Evolutionary conservation across 1,284 basidiomycete species (phyloP), one percentile per base, ranked within the genome.

Genomic region (Grifola frondosa): DNA sequence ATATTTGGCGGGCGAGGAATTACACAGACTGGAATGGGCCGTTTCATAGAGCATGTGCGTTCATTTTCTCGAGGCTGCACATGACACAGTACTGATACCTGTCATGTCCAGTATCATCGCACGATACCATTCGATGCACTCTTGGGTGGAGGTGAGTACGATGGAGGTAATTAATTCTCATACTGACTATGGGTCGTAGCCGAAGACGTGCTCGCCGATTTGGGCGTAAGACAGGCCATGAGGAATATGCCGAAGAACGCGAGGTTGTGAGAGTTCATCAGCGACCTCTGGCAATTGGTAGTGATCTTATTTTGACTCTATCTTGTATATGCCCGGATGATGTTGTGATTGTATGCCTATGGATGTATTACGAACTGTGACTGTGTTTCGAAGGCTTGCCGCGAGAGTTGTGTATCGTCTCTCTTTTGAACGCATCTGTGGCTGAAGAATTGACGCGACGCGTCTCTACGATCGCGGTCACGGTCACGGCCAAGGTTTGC

Each of bases 1-100:
- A 73, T 89, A 41, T 89, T 90, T 52, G 87, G 88, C 54, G 87
- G 87, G 21, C 83, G 87, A 52, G 88, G 85, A 30, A 80, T 91
- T 46, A 91, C 88, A 4, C 74, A 75, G 62, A 77, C 78, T 13
- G 85, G 86, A 42, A 80, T 88, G 84, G 86, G 86, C 30, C 69
- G 72, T 41, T 74, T 75, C 52, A 80, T 88, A 50, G 85, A 88
- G 64, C 84, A 87, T 56, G 84, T 84, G 52, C 39, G 66, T 58
- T 24, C n/a, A 17, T 16, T 4, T 30, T 25, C 31, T 23, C 30
- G 31, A 26, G 35, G 12, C 7, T 48, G 15, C 26, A 31, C 19
- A 42, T 31, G 35, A 39, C 32, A 29, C 24, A 9, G 5, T 39
- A 46, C 6, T 32, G 19, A n/a, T 37, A 42, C 47, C 40, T 13